Conservation (phyloP, 2,329 filamentous ascomycete genomes). For the Epicoccum nigrum region DNA sequence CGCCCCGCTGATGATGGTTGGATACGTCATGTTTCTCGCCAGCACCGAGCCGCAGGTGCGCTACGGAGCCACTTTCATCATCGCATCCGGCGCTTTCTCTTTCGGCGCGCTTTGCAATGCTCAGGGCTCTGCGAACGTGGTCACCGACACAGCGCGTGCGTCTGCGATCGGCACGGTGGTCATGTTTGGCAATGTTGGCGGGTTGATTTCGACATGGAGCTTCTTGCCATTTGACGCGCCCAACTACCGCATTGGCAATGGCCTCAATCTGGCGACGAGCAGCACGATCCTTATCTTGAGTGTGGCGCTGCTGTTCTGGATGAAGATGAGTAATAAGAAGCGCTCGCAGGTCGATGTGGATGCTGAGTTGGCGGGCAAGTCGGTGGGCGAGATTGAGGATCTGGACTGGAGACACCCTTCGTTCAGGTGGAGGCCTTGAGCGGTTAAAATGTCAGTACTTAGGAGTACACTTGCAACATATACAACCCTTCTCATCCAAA, state of each 20-base stretch:
- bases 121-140: slow-evolving; percentile 71
- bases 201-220: slow-evolving; percentile 69
- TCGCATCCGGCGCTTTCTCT: slow-evolving; percentile 67
- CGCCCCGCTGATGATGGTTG: slow-evolving; percentile 69
- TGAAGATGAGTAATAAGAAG: slow-evolving; percentile 66
- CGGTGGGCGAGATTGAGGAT: slow-evolving; percentile 37
- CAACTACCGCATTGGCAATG: slow-evolving; percentile 73
- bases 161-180: slow-evolving; percentile 71
- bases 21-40: slow-evolving; percentile 73
- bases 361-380: slow-evolving; percentile 60
- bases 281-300: slow-evolving; percentile 61
- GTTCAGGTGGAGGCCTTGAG: slow-evolving; percentile 64
- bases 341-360: slow-evolving; percentile 63
- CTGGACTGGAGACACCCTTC: slow-evolving; percentile 60
- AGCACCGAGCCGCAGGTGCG: slow-evolving; percentile 57
- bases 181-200: slow-evolving; percentile 77
- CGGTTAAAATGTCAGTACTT: too few species aligned
- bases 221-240: slow-evolving; percentile 69
- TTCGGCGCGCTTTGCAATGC: slow-evolving; percentile 71
- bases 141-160: slow-evolving; percentile 71
- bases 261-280: slow-evolving; percentile 69
- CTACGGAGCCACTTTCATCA: slow-evolving; percentile 74
- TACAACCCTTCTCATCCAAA: too few species aligned
- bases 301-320: slow-evolving; percentile 62
- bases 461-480: too few species aligned